Evolutionary conservation across 352 stramenopile species (phyloP).

Genomic region (Phytophthora melonis): DNA sequence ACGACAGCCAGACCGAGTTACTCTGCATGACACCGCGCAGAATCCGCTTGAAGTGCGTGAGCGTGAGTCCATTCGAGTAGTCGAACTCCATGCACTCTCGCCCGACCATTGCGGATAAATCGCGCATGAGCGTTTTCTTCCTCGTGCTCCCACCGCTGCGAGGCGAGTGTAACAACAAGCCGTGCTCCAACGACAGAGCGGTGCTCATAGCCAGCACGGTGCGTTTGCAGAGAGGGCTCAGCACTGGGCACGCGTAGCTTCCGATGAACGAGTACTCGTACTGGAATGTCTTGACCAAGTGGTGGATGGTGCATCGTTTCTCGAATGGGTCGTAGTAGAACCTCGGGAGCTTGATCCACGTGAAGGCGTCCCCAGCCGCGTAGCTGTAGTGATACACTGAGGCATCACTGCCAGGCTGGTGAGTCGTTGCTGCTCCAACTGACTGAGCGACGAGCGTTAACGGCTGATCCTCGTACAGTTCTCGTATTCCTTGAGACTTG

Average conservation of each 20-base stretch:
- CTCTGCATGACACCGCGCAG: constrained; percentile 52
- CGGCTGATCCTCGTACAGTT: constrained; percentile 57
- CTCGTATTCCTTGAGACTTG: constrained; percentile 48
- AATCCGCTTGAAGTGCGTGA: constrained; percentile 50
- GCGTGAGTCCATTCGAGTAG: constrained; percentile 44
- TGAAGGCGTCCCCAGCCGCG: constrained; percentile 54
- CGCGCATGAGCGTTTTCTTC: constrained; percentile 55
- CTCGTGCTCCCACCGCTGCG: constrained; percentile 32
- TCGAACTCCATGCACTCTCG: constrained; percentile 53
- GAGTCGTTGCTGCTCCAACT: constrained; percentile 12
- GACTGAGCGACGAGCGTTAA: constrained; percentile 25
- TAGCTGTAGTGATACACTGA: constrained; percentile 56
- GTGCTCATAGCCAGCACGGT: constrained; percentile 64
- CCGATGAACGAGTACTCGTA: constrained; percentile 74
- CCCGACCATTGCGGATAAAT: constrained; percentile 57
- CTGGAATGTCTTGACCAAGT: constrained; percentile 67
- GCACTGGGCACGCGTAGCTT: constrained; percentile 46
- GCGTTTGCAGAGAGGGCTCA: constrained; percentile 71
- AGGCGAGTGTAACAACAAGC: constrained; percentile 53
- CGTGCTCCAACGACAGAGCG: constrained; percentile 62
- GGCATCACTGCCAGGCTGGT: constrained; percentile 36
- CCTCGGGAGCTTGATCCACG: constrained; percentile 68
- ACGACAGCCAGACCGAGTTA: constrained; percentile 50
- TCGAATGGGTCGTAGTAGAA: constrained; percentile 73
- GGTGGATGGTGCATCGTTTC: constrained; percentile 62